Conservation (phyloP, 2,329 filamentous ascomycete species). For the Fusarium sp. region DNA sequence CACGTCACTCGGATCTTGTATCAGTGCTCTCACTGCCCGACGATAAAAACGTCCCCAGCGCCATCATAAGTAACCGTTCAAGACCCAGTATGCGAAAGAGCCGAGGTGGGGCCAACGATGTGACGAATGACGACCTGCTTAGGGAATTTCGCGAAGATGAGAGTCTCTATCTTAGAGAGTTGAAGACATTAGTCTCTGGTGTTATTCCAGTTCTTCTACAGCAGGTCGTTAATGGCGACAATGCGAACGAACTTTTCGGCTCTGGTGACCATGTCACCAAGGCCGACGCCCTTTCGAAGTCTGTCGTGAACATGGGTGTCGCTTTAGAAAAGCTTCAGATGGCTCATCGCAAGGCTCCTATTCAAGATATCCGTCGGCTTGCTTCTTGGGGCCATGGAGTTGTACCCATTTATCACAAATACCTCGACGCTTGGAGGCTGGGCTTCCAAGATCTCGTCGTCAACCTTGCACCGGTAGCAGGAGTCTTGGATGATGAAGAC, state of each 20-base stretch:
- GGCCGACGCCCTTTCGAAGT: slow-evolving; percentile 76
- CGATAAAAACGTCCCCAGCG: slow-evolving; percentile 64
- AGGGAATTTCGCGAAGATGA: slow-evolving; percentile 86
- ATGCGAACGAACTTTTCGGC: slow-evolving; percentile 75
- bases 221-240: slow-evolving; percentile 79
- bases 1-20: slow-evolving; percentile 92
- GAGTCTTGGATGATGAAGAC: slow-evolving; percentile 66
- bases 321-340: slow-evolving; percentile 85
- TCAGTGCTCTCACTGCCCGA: slow-evolving; percentile 86
- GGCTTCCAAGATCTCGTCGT: slow-evolving; percentile 96
- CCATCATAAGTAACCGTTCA: slow-evolving; percentile 77
- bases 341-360: slow-evolving; percentile 82
- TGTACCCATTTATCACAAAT: slow-evolving; percentile 83
- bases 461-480: slow-evolving; percentile 80
- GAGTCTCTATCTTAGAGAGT: slow-evolving; percentile 85
- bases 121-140: slow-evolving; percentile 81
- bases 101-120: slow-evolving; percentile 72
- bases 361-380: slow-evolving; percentile 76
- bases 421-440: slow-evolving; percentile 88
- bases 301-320: slow-evolving; percentile 94
- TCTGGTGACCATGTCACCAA: slow-evolving; percentile 64
- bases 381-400: slow-evolving; percentile 85
- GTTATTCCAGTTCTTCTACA: slow-evolving; percentile 93
- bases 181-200: slow-evolving; percentile 92
- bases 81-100: slow-evolving; percentile 82